Evolutionary conservation across 2,329 filamentous ascomycete species (phyloP), one percentile per base, ranked within the genome.

Genomic region (Aspergillus spinulosporus): DNA sequence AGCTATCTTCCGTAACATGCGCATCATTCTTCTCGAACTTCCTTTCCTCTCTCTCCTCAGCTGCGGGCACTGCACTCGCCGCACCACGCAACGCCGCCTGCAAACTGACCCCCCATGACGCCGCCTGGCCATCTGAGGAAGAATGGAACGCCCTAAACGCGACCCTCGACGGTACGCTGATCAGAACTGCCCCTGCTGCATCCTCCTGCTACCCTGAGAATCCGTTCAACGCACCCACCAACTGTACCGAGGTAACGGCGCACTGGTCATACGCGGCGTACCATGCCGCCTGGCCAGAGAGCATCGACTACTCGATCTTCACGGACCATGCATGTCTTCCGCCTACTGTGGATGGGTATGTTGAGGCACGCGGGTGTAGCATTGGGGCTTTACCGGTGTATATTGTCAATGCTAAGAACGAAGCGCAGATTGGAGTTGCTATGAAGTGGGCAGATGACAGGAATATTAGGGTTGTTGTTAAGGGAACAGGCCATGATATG

Each of bases 261-360:
- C 61, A 71, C 34, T 74, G 71, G 72, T 56, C 56, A 0, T 68
- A 65, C 11, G 63, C 64, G 0, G 49, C 59, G 4, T 74, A 68
- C 56, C 71, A 74, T 34, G 59, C 68, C 0, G n/a, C 49, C 3
- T 63, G 62, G 36, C 71, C 72, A 0, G 72, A 74, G 32, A 67
- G 65, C 2, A 67, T 71, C 43, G 66, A 65, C 15, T 70, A 64
- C 37, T 62, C 63, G 0, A 58, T 73, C 7, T 72, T 62, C 43
- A 63, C 67, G 0, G 72, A 74, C 51, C 68, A 72, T 15, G 69
- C 72, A 0, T 74, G 72, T 28, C 5, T 74, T 1, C 71, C 72
- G 0, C 64, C 64, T 1, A 58, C 51, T 5, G 59, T 50, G 0
- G 34, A 54, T 4, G 71, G 67, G 1, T 73, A 69, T 29, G 57